Evolutionary conservation across 78 protist species (phyloP).

Genomic region (Dictyostelium discoideum): DNA sequence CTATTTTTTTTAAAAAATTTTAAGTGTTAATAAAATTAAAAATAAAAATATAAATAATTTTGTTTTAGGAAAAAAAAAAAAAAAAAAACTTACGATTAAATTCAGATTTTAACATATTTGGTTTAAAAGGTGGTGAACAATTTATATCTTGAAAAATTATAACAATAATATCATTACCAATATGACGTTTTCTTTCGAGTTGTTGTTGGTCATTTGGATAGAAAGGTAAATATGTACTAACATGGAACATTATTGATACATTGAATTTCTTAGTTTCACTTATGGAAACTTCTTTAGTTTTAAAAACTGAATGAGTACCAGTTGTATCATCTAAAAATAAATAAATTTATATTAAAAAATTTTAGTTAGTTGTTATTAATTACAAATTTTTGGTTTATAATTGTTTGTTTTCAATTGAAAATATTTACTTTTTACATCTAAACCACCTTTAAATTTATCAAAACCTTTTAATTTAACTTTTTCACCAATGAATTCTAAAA

Average conservation of each 20-base stretch:
- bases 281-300: slow-evolving; percentile 43
- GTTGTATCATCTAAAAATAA: slow-evolving; percentile 43
- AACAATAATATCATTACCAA: slow-evolving; percentile 90
- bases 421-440: slow-evolving; percentile 80
- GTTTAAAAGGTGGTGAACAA: slow-evolving; percentile 45
- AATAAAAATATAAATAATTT: no score
- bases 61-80: not conserved
- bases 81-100: slow-evolving; percentile 35
- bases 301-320: slow-evolving; percentile 51
- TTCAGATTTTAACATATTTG: slow-evolving; percentile 51
- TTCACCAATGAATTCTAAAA: slow-evolving; percentile 83
- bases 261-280: slow-evolving; percentile 55
- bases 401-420: not conserved
- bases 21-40: not conserved
- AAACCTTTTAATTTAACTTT: slow-evolving; percentile 56
- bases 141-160: slow-evolving; percentile 81
- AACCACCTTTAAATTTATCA: slow-evolving; percentile 79
- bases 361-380: not conserved
- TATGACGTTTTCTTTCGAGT: slow-evolving; percentile 88
- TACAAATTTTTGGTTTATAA: not conserved
- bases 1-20: not conserved
- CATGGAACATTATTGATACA: slow-evolving; percentile 90
- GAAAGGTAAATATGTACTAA: slow-evolving; percentile 84
- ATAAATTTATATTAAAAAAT: not conserved
- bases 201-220: slow-evolving; percentile 82